phyloP scores from a whole-genome alignment of 352 stramenopile species.

The Peronosclerospora sorghi region DNA sequence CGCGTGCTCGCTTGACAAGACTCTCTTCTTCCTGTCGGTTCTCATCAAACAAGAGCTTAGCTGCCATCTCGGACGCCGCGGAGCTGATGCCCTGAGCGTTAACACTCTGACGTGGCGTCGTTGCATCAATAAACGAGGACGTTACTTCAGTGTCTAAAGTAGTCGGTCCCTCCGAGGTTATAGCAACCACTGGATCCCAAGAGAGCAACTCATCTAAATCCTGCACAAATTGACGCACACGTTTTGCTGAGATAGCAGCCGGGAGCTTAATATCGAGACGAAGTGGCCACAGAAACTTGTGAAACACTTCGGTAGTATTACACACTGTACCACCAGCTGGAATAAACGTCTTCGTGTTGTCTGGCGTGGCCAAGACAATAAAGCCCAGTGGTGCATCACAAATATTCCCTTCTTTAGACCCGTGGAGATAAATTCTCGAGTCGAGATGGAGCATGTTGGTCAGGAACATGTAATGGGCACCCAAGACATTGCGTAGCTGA shows the following conservation, averaged over 20 bases:
- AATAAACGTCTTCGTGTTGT: slow-evolving; percentile 54
- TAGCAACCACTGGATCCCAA: slow-evolving; percentile 22
- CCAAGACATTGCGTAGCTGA: slow-evolving; percentile 60
- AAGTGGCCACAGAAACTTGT: slow-evolving; percentile 43
- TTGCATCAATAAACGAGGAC: slow-evolving; percentile 20
- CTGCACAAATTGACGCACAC: slow-evolving; percentile 50
- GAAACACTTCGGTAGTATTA: slow-evolving; percentile 38
- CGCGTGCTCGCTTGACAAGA: slow-evolving; percentile 36
- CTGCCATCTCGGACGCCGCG: slow-evolving; percentile 5
- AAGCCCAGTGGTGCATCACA: slow-evolving; percentile 53
- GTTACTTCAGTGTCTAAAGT: slow-evolving; percentile 11
- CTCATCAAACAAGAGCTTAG: slow-evolving; percentile 35
- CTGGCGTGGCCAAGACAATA: slow-evolving; percentile 43
- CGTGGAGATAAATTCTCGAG: slow-evolving; percentile 35
- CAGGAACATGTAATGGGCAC: slow-evolving; percentile 69
- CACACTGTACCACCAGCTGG: slow-evolving; percentile 45
- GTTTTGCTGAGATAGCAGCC: slow-evolving; percentile 14
- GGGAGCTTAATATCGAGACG: slow-evolving; percentile 37
- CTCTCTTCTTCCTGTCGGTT: slow-evolving; percentile 37
- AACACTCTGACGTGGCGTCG: slow-evolving; percentile 11
- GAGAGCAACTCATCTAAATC: slow-evolving; percentile 50
- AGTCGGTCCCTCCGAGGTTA: slow-evolving; percentile 15
- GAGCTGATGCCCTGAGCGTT: slow-evolving; percentile 4
- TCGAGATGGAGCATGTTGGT: slow-evolving; percentile 55
- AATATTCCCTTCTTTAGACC: slow-evolving; percentile 32